Percentiles rank a stretch among this genome's conserved stretches.
Evolutionary conservation across 768 basidiomycete genomes (phyloP).

Genomic region (Coprinellus micaceus): DNA sequence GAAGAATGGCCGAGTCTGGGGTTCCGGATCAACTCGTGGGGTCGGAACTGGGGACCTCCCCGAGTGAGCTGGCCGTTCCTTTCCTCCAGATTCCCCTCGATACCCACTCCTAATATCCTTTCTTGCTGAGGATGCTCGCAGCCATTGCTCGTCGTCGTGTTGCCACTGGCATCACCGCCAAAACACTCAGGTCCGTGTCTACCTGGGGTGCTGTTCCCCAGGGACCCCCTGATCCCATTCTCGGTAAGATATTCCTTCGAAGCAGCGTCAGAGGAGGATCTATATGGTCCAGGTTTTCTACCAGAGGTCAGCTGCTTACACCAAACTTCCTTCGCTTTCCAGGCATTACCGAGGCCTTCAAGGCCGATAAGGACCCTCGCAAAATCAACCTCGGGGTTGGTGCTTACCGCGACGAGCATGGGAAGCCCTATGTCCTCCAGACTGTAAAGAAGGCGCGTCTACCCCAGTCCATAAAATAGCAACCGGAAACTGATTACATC

Average conservation of each 20-base stretch:
- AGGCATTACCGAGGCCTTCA: constrained; percentile 95
- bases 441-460: constrained; percentile 76
- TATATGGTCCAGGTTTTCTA: neutral
- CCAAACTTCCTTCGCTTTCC: constrained; percentile 9
- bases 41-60: neutral
- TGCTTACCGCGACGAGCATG: constrained; percentile 89
- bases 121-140: constrained; percentile 39
- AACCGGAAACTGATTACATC: constrained; percentile 8
- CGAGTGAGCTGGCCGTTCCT: neutral
- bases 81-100: constrained; percentile 8
- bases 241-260: constrained; percentile 50
- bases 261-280: too few species aligned
- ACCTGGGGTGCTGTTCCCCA: constrained; percentile 81
- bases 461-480: neutral
- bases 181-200: constrained; percentile 50
- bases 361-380: constrained; percentile 84
- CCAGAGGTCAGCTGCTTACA: neutral
- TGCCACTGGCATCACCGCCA: constrained; percentile 31
- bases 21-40: constrained; percentile 25
- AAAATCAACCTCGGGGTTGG: constrained; percentile 99
- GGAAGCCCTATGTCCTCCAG: constrained; percentile 91
- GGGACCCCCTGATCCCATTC: constrained; percentile 91
- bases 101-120: constrained; percentile 20
- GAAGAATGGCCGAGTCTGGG: neutral
- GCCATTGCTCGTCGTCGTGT: constrained; percentile 51